Base-by-base conservation (phyloP, 495 filamentous ascomycete genomes). In the Clohesyomyces aquaticus region DNA sequence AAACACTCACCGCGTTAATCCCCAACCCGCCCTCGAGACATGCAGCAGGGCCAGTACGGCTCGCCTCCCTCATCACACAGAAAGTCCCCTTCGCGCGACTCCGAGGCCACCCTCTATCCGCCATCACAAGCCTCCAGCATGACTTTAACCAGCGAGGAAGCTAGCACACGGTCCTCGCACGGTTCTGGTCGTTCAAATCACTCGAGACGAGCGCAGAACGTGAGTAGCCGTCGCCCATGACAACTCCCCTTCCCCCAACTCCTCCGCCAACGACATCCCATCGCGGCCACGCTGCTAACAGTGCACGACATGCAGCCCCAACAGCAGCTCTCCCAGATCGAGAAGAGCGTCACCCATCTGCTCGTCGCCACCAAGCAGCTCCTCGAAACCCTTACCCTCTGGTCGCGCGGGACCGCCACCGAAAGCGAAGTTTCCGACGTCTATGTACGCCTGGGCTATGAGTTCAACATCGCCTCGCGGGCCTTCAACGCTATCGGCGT, bases 341-440 rank as follows among this genome's bases (percentile, higher is more conserved):
- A 98, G 78, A 96, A 96, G 77, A 96, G 92, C 72, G 94, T 98
- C 23, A 98, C 94, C 10, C 94, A 98, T 73, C 88, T 98, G 43
- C 86, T 98, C 27, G 91, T 98, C 43, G 94, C 94, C 43, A 98
- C 94, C 8, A 98, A 98, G 75, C 94, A 98, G 75, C 86, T 98
- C 12, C 86, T 98, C 41, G 94, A 98, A 77, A 98, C 94, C 1
- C 82, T 98, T 25, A 98, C 94, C 47, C 88, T 93, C 79, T 98
- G 94, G 94, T 98, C 95, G 50, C 89, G 93, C 23, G 87, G 90
- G 58, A 85, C 86, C 65, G 91, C 94, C 51, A 91, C 91, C 52
- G 94, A 98, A 75, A 88, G 86, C 41, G 90, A 96, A 69, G 94
- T 98, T 38, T 96, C 93, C 26, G 94, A 98, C 75, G 94, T 98